These are phyloP conservation scores for Nothophytophthora sp. DNA, from an alignment of 352 stramenopile genomes.

Conservation along the genomic window DNA sequence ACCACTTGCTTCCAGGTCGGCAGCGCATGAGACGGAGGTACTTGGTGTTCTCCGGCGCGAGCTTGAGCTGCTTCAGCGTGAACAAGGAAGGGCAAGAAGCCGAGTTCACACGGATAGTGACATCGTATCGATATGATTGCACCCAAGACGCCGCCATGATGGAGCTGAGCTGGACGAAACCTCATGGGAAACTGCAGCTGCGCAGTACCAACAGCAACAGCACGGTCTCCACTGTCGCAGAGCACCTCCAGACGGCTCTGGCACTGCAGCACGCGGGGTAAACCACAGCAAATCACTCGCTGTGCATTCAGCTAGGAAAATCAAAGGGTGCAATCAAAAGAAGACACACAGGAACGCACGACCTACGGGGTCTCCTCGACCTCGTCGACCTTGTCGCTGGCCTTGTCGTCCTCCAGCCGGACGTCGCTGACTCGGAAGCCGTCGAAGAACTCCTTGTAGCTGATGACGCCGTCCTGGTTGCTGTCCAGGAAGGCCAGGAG, in stretches of 20 bases:
- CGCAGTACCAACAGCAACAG: slow-evolving; percentile 10
- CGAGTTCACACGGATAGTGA: slow-evolving; percentile 28
- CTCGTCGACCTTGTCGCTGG: slow-evolving; percentile 8
- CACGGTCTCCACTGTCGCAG: slow-evolving; percentile 8
- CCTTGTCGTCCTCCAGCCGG: slow-evolving; percentile 46
- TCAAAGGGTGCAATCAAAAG: too few species aligned
- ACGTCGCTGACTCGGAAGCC: slow-evolving; percentile 90
- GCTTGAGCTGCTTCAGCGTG: slow-evolving; percentile 49
- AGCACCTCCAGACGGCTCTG: slow-evolving; percentile 19
- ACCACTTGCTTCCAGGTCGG: slow-evolving; percentile 13
- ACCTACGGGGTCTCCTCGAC: too few species aligned
- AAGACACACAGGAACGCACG: too few species aligned
- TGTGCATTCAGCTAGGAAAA: too few species aligned
- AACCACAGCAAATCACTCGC: too few species aligned
- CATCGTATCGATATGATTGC: slow-evolving; percentile 20
- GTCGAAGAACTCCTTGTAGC: slow-evolving; percentile 95
- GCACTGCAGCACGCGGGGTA: background rate
- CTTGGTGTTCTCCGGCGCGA: slow-evolving; percentile 43
- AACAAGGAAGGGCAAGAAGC: slow-evolving; percentile 50
- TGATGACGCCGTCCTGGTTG: slow-evolving; percentile 91
- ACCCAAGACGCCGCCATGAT: slow-evolving; percentile 3
- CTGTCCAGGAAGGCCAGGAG: slow-evolving; percentile 87
- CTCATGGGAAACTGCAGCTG: slow-evolving; percentile 19
- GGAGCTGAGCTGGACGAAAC: slow-evolving; percentile 18
- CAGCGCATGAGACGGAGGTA: slow-evolving; percentile 24